Conservation (phyloP, 495 filamentous ascomycete species). For the Friedmanniomyces simplex region DNA sequence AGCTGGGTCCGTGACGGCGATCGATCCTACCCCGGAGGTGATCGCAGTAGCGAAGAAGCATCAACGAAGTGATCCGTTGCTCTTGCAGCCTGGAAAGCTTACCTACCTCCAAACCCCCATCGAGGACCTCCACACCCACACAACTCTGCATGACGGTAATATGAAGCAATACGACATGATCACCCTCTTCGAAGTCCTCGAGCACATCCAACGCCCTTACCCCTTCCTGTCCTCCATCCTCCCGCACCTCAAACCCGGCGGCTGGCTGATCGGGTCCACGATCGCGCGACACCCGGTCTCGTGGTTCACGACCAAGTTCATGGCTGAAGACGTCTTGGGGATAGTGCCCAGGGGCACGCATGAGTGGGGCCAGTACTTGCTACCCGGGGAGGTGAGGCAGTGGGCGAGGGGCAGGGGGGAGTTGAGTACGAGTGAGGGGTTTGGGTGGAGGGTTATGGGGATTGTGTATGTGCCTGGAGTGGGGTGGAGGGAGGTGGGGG, state of each 20-base stretch:
- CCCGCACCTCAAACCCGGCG: constrained; percentile 72
- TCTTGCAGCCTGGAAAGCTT: constrained; percentile 46
- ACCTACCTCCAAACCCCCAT: constrained; percentile 61
- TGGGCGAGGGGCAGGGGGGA: constrained; percentile 38
- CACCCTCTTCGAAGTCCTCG: constrained; percentile 85
- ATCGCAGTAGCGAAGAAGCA: constrained; percentile 69
- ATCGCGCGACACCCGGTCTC: constrained; percentile 80
- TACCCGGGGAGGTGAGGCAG: constrained; percentile 63
- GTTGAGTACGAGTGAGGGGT: constrained; percentile 35
- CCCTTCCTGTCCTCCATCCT: constrained; percentile 59
- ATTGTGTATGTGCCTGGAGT: constrained; percentile 82
- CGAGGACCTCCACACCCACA: constrained; percentile 49
- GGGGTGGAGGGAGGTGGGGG: constrained; percentile 77
- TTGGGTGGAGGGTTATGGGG: constrained; percentile 59
- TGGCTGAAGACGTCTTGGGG: constrained; percentile 79
- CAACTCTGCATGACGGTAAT: constrained; percentile 1
- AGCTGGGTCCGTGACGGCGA: constrained; percentile 61
- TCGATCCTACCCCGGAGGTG: constrained; percentile 76
- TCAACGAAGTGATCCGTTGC: constrained; percentile 52
- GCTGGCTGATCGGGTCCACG: constrained; percentile 84
- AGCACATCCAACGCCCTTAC: constrained; percentile 68
- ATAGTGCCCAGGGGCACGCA: constrained; percentile 90
- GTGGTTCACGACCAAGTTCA: constrained; percentile 81
- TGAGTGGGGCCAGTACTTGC: constrained; percentile 92
- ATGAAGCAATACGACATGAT: constrained; percentile 53